Percentiles rank a stretch among this genome's conserved stretches.
Conservation (phyloP, 495 filamentous ascomycete species). For the Talaromyces ruber region DNA sequence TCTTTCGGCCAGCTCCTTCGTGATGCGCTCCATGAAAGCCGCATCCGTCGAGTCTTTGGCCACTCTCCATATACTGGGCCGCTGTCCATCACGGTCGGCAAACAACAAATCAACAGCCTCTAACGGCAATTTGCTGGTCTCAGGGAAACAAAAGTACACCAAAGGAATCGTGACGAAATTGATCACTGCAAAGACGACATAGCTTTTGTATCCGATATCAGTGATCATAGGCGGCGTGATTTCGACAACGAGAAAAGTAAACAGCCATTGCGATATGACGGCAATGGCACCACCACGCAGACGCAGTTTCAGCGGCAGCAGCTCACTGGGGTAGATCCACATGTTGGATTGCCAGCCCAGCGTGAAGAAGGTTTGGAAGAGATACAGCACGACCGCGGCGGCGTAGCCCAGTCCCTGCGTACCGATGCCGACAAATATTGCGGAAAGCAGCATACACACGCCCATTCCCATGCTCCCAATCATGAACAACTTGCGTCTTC, state of each 20-base stretch:
- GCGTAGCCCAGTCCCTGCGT: constrained; percentile 4
- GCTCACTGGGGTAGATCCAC: constrained; percentile 47
- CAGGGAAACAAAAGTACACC: constrained; percentile 51
- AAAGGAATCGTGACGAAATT: constrained; percentile 50
- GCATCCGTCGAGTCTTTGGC: constrained; percentile 10
- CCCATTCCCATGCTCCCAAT: not conserved
- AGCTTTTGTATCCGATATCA: constrained; percentile 17
- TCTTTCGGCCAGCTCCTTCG: constrained; percentile 11
- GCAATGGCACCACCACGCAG: constrained; percentile 40
- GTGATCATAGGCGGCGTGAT: constrained; percentile 47
- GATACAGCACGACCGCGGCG: constrained; percentile 15
- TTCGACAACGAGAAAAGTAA: constrained; percentile 40
- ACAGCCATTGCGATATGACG: constrained; percentile 44
- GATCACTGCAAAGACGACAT: constrained; percentile 42
- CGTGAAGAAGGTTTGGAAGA: constrained; percentile 30
- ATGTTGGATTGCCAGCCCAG: constrained; percentile 46
- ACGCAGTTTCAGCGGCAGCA: constrained; percentile 41
- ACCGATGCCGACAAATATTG: constrained; percentile 2
- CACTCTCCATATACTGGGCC: constrained; percentile 12
- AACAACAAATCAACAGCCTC: constrained; percentile 45
- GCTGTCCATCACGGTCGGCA: constrained; percentile 13
- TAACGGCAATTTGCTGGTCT: constrained; percentile 44
- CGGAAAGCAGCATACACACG: not conserved
- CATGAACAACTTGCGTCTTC: constrained; percentile 8
- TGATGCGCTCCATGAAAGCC: constrained; percentile 9